Conservation (phyloP, 345 rosid genomes). For the Noccaea bulbosa region DNA sequence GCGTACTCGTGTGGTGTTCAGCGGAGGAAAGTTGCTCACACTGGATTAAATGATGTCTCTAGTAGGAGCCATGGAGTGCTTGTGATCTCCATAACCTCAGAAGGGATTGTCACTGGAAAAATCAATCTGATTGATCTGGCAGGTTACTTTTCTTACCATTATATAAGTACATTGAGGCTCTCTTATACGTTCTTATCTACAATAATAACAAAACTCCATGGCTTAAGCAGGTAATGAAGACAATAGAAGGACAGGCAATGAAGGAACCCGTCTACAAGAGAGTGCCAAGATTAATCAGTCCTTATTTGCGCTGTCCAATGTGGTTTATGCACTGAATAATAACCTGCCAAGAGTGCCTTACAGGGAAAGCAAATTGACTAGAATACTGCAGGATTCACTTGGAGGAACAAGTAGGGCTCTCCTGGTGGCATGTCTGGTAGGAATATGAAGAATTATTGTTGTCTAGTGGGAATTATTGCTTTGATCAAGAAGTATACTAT, state of each 20-base stretch:
- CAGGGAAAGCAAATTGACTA: conserved; percentile 90
- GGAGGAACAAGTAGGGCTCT: conserved; percentile 87
- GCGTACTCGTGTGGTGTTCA: conserved; percentile 60
- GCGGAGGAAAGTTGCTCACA: conserved; percentile 81
- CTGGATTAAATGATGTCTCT: conserved; percentile 83
- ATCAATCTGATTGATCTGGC: conserved; percentile 94
- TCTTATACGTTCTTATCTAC: not conserved
- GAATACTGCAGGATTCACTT: conserved; percentile 90
- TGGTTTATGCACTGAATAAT: conserved; percentile 84
- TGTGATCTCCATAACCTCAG: conserved; percentile 62
- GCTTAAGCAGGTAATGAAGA: conserved; percentile 78
- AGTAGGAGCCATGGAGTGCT: conserved; percentile 95
- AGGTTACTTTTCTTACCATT: conserved; percentile 51
- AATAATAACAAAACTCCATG: not conserved
- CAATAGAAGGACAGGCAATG: conserved; percentile 82
- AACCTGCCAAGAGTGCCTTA: conserved; percentile 73
- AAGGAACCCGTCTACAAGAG: conserved; percentile 85
- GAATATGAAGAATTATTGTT: not conserved
- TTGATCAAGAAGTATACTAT: not conserved
- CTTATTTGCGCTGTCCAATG: conserved; percentile 86
- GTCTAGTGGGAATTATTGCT: not conserved
- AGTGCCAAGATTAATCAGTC: conserved; percentile 91
- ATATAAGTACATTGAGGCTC: not conserved
- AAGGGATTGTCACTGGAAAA: conserved; percentile 60
- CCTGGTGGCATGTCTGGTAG: conserved; percentile 93